Percentiles rank a stretch among this genome's conserved stretches.
Conservation (phyloP, 139 green algal genomes). For the Edaphochlamys debaryana region DNA sequence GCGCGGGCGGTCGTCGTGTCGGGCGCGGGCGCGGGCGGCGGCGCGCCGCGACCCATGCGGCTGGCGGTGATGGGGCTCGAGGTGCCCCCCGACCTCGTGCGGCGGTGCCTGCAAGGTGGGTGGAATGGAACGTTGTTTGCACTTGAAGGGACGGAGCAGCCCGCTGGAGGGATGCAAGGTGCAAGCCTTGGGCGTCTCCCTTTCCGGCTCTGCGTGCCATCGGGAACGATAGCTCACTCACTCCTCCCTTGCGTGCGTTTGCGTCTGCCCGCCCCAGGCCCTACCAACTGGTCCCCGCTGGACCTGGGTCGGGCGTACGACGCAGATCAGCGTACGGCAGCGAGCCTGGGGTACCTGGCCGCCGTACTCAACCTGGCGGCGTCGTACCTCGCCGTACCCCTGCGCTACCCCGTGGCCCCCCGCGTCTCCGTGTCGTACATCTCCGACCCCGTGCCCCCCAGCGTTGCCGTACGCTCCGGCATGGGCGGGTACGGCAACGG, state of each 20-base stretch:
- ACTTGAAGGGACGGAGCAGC: too few species aligned
- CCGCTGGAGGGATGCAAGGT: too few species aligned
- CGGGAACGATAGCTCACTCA: too few species aligned
- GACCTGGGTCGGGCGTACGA: constrained; percentile 34
- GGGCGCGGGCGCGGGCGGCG: not conserved
- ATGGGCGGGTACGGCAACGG: too few species aligned
- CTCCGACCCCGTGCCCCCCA: constrained; percentile 51
- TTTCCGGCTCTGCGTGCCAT: too few species aligned
- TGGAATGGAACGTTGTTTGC: too few species aligned
- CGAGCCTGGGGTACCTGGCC: constrained; percentile 74
- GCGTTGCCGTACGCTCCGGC: constrained; percentile 1
- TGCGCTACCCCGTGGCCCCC: constrained; percentile 72
- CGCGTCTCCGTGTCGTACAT: constrained; percentile 63
- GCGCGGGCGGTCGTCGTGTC: not conserved
- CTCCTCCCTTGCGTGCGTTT: too few species aligned
- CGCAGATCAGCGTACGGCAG: constrained; percentile 58
- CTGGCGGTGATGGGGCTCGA: constrained; percentile 53
- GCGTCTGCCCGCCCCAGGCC: too few species aligned
- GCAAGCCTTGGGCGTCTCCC: too few species aligned
- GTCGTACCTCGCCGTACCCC: constrained; percentile 72
- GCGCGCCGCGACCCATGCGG: not conserved
- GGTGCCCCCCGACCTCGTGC: constrained; percentile 42
- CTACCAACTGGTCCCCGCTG: constrained; percentile 27
- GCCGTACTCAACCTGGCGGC: constrained; percentile 63
- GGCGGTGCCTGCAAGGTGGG: constrained; percentile 39